phyloP scores from a whole-genome alignment of 75 land plant species.

The Isoetes taiwanensis region DNA sequence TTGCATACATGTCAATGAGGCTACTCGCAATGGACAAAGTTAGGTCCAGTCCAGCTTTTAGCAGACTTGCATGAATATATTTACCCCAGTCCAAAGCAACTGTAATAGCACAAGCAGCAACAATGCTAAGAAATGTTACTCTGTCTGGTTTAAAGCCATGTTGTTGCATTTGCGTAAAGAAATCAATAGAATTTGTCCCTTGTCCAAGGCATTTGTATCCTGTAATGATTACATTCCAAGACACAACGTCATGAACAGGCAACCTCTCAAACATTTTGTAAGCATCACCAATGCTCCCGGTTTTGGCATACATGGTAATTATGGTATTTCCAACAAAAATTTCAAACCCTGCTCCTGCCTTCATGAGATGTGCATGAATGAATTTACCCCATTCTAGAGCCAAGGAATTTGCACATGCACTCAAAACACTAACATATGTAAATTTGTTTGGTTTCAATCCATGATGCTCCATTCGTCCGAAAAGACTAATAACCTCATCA shows the following conservation, averaged over 20 bases:
- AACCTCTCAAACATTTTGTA: neutral
- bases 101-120: neutral
- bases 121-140: neutral
- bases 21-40: neutral
- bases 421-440: constrained; percentile 32
- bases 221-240: constrained; percentile 11
- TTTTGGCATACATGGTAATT: constrained; percentile 15
- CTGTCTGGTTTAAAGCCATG: neutral
- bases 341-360: neutral
- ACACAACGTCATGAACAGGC: constrained; percentile 3
- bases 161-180: neutral
- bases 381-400: neutral
- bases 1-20: constrained; percentile 13
- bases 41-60: constrained; percentile 6
- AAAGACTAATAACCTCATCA: neutral
- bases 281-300: neutral
- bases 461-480: constrained; percentile 2
- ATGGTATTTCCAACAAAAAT: constrained; percentile 11
- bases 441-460: constrained; percentile 29
- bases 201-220: constrained; percentile 1
- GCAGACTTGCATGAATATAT: neutral
- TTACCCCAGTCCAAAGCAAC: neutral
- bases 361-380: neutral
- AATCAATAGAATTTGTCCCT: neutral
- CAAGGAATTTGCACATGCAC: constrained; percentile 25